Evolutionary conservation across 352 stramenopile species (phyloP).

Genomic region (Globisporangium camurandrum): DNA sequence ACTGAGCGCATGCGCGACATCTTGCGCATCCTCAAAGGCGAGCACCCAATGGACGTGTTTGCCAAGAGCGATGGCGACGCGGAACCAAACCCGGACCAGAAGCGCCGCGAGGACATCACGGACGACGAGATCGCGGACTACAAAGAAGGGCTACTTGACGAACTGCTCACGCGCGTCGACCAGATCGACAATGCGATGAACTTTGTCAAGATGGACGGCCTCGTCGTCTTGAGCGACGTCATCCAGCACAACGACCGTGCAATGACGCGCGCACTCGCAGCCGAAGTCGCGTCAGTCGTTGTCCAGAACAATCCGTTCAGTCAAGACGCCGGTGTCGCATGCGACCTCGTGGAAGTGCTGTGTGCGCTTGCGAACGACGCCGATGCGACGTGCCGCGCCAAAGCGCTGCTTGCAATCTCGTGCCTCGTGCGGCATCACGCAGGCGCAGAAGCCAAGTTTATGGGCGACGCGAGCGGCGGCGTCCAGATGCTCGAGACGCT

Average conservation of each 20-base stretch:
- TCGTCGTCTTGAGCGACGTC: conserved; percentile 49
- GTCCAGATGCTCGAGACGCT: conserved; percentile 51
- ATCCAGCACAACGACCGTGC: conserved; percentile 46
- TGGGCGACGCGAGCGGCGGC: conserved; percentile 48
- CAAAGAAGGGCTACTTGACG: conserved; percentile 74
- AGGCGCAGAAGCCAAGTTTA: conserved; percentile 47
- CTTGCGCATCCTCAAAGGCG: conserved; percentile 69
- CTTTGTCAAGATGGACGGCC: conserved; percentile 79
- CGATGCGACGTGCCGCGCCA: conserved; percentile 64
- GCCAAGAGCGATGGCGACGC: conserved; percentile 24
- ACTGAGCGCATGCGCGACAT: conserved; percentile 81
- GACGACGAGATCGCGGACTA: conserved; percentile 70
- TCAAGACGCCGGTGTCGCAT: conserved; percentile 61
- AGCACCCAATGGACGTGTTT: conserved; percentile 69
- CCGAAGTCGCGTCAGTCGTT: conserved; percentile 72
- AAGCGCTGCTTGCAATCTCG: conserved; percentile 75
- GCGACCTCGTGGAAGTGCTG: conserved; percentile 57
- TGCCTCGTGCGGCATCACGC: conserved; percentile 74
- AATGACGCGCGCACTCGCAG: conserved; percentile 52
- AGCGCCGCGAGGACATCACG: conserved; percentile 27
- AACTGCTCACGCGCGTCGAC: conserved; percentile 79
- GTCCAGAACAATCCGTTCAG: conserved; percentile 85
- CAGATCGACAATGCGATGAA: conserved; percentile 87
- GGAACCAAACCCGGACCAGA: conserved; percentile 16
- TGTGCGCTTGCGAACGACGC: conserved; percentile 40